Base-by-base conservation (phyloP, 2,329 filamentous ascomycete genomes). In the Xylariaceae sp. region DNA sequence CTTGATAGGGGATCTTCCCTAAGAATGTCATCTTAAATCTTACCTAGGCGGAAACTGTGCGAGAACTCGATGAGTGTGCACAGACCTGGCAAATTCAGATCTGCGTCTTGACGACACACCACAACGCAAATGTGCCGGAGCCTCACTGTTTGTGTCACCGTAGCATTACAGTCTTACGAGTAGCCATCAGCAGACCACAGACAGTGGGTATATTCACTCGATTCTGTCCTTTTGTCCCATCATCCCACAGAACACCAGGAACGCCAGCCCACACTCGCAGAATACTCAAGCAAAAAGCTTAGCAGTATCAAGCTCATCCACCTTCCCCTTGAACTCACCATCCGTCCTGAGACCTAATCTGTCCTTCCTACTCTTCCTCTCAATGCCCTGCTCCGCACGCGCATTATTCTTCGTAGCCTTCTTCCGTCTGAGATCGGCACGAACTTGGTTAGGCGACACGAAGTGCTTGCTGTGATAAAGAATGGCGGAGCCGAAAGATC, bases 401-500 rank as follows among this genome's bases (percentile, higher is more conserved):
- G 79, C 77, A 58, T 89, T 88, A 73, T 95, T 92, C 59, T 83
- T 83, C 43, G 82, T 80, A 0, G 91, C 89, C 75, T 89, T 90
- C 59, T 80, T 76, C 70, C 82, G 76, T 60, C 89, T 78, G 59
- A 95, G 70, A 56, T 97, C 94, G 38, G 89, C 78, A 58, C 94
- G 80, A 56, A 97, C 83, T 72, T 96, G 89, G 80, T 99, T 99
- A 10, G 94, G 94, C 59, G 87, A 94, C 47, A 99, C 89, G 63
- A 96, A 99, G 68, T 96, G 87, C 77, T 90, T 94, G 75, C 97
- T 97, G 76, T 97, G 90, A 73, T 95, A 99, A 65, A 99, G 95
- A 57, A 97, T 90, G 3, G 94, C 92, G 0, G 94, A 94, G 47
- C 92, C 49, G 61, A 99, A 97, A 53, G 88, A 91, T 39, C 90